Evolutionary conservation across 2,329 filamentous ascomycete species (phyloP).

Genomic region (Nigrospora sphaerica): DNA sequence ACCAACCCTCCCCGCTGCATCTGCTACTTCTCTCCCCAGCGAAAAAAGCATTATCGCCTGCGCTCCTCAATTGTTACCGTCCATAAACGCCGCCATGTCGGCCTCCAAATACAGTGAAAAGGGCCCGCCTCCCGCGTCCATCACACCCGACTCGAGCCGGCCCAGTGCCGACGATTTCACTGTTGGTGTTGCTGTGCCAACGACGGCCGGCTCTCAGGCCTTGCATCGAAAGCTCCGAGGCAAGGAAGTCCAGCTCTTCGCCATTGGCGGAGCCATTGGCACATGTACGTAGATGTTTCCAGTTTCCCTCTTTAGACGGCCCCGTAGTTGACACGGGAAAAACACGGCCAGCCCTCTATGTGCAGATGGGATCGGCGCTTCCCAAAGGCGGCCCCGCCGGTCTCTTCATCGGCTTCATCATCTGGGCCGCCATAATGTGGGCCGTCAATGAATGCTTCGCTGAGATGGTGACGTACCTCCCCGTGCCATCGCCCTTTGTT

Average conservation of each 20-base stretch:
- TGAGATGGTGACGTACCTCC: conserved; percentile 42
- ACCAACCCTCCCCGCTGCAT: too few species aligned
- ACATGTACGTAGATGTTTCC: neutral
- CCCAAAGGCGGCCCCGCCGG: conserved; percentile 25
- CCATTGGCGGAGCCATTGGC: conserved; percentile 7
- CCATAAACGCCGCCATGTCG: conserved; percentile 1
- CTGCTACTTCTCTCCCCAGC: too few species aligned
- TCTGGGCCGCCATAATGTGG: conserved; percentile 15
- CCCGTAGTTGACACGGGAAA: neutral
- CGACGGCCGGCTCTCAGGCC: neutral
- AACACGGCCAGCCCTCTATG: conserved; percentile 9
- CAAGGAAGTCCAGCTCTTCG: conserved; percentile 7
- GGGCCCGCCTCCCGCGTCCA: neutral
- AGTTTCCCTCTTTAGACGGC: too few species aligned
- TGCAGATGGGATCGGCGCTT: conserved; percentile 22
- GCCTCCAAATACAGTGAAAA: neutral
- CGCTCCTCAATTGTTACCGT: too few species aligned
- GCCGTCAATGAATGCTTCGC: conserved; percentile 25
- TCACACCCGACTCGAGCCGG: neutral
- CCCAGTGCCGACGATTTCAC: neutral
- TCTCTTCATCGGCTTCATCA: conserved; percentile 21
- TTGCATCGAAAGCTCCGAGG: conserved; percentile 4
- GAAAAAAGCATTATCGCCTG: too few species aligned
- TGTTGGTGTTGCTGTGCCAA: neutral
- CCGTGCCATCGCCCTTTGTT: conserved; percentile 37